These are phyloP conservation scores for Choanephora cucurbitarum DNA, from an alignment of 371 early-diverging fungal genomes.

Conservation along the genomic window DNA sequence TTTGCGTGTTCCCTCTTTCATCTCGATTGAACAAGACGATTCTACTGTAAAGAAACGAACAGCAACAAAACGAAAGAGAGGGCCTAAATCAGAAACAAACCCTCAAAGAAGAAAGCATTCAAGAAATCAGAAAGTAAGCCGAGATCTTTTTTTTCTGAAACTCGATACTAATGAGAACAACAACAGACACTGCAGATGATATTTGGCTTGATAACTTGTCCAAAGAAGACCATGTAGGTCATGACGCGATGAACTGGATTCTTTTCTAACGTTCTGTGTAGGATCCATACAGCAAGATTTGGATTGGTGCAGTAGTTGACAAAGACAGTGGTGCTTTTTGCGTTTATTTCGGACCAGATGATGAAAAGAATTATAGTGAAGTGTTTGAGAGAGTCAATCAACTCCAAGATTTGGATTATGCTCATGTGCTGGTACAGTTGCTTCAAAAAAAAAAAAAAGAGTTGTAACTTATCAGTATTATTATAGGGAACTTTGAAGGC, in stretches of 20 bases:
- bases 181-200: not conserved
- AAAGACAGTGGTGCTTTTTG: constrained; percentile 13
- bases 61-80: constrained; percentile 16
- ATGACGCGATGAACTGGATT: too few relatives aligned
- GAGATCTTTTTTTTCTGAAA: too few relatives aligned
- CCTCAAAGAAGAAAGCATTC: constrained; percentile 1
- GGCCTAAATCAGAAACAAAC: constrained; percentile 2
- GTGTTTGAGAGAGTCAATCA: constrained; percentile 2
- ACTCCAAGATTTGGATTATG: constrained; percentile 18
- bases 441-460: too few relatives aligned
- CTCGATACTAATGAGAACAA: too few relatives aligned
- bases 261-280: not conserved
- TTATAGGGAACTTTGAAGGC: constrained; percentile 17
- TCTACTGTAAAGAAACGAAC: constrained; percentile 1
- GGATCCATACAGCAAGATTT: constrained; percentile 8
- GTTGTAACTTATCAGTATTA: too few relatives aligned
- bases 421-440: constrained; percentile 14
- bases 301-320: constrained; percentile 20
- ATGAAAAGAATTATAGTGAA: constrained; percentile 12
- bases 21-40: constrained; percentile 4
- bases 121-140: constrained; percentile 8
- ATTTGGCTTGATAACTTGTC: not conserved
- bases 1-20: constrained; percentile 18
- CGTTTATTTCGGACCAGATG: constrained; percentile 17
- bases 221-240: not conserved